Evolutionary conservation across 371 early-diverging fungal species (phyloP), one percentile per base, ranked within the genome.

Genomic region (Dinochytrium kinnereticum): DNA sequence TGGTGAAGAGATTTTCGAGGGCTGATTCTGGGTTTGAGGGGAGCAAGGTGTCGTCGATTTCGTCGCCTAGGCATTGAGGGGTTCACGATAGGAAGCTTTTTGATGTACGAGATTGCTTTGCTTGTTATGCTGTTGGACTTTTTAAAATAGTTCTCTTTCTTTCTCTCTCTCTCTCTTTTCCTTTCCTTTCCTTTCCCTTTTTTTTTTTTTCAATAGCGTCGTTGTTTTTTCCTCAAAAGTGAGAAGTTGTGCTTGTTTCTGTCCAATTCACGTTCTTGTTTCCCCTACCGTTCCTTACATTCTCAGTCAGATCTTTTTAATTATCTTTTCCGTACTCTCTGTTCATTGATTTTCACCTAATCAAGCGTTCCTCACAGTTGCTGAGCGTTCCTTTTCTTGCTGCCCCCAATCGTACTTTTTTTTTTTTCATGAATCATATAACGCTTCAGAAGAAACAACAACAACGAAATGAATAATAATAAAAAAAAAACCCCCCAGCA

Each of bases 1-100:
- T 55, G 57, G 57, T 55, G 15, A 55, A 55, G 57, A 19, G 57
- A 26, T 55, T 55, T 24, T 19, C 57, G 57, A 55, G 57, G 24
- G 26, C 26, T 30, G 57, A 55, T 44, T 44, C 44, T 44, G 44
- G 13, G 44, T 44, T 44, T 19, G 44, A 44, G 44, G 44, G 44
- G 44, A 44, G 44, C 19, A 44, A 19, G 19, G 44, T 7, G 19
- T 7, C 44, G 44, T 13, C 44, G n/a, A n/a, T n/a, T n/a, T n/a
- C n/a, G n/a, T n/a, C n/a, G n/a, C n/a, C n/a, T n/a, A n/a, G n/a
- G n/a, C n/a, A n/a, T n/a, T n/a, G n/a, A n/a, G n/a, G n/a, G n/a
- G n/a, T n/a, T n/a, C n/a, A n/a, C n/a, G n/a, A n/a, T n/a, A n/a
- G n/a, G 7, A 44, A 44, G 7, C 44, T 44, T 19, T 44, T 44